Conservation (phyloP, 495 filamentous ascomycete species). For the Penicillium coffeae region DNA sequence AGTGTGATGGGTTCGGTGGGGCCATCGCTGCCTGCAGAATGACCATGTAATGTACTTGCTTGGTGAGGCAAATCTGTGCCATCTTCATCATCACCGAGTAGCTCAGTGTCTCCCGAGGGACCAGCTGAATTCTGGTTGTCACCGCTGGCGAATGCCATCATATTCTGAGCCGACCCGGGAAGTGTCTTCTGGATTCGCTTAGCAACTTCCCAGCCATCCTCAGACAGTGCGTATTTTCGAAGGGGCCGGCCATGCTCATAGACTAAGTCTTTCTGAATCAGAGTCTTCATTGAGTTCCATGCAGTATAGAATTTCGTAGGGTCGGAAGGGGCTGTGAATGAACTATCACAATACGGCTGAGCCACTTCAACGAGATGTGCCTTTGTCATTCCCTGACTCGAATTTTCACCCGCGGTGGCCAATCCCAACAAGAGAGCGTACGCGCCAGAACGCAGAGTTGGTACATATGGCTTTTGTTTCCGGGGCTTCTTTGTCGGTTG, state of each 20-base stretch:
- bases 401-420: constrained; percentile 53
- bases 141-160: constrained; percentile 11
- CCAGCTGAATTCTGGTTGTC: constrained; percentile 2
- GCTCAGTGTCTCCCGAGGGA: not conserved
- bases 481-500: constrained; percentile 61
- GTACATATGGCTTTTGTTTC: constrained; percentile 68
- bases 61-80: constrained; percentile 2
- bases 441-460: constrained; percentile 63
- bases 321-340: constrained; percentile 66
- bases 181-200: constrained; percentile 57
- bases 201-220: constrained; percentile 77
- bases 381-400: constrained; percentile 60
- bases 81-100: constrained; percentile 7
- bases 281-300: constrained; percentile 81
- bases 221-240: constrained; percentile 66
- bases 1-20: constrained; percentile 52
- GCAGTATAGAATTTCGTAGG: constrained; percentile 72
- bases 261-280: constrained; percentile 71
- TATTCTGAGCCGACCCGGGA: constrained; percentile 20
- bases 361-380: constrained; percentile 63
- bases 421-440: constrained; percentile 73
- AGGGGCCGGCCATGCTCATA: constrained; percentile 66
- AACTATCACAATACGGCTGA: constrained; percentile 69
- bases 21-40: constrained; percentile 4
- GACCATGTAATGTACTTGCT: not conserved